Evolutionary conservation across 352 stramenopile genomes (phyloP).

Genomic region (Halophytophthora batemanensis): DNA sequence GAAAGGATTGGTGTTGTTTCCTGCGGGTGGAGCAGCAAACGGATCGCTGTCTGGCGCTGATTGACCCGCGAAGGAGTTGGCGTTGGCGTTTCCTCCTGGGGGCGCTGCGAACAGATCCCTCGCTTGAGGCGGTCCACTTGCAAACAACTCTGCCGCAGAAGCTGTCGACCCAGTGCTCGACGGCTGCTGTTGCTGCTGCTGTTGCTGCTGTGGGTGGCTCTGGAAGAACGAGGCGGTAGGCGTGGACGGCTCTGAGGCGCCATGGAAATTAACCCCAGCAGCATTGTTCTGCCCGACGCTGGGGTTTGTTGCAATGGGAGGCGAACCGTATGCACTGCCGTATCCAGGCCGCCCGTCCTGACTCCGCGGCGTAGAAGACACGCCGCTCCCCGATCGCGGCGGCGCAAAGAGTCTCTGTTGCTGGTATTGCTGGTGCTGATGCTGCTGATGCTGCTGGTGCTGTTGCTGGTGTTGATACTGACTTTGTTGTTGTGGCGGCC

Average conservation of each 20-base stretch:
- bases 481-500: constrained; percentile 7
- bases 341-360: constrained; percentile 2
- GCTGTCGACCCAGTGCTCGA: constrained; percentile 11
- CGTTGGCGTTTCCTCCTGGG: constrained; percentile 5
- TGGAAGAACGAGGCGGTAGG: constrained; percentile 9
- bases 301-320: constrained; percentile 1
- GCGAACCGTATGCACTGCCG: constrained; percentile 10
- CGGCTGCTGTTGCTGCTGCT: constrained; percentile 8
- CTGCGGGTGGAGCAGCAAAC: constrained; percentile 4
- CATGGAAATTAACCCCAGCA: constrained; percentile 2
- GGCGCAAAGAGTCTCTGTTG: constrained; percentile 7
- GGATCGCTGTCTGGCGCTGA: constrained; percentile 2
- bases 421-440: constrained; percentile 1
- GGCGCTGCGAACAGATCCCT: constrained; percentile 13
- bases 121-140: constrained; percentile 12
- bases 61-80: constrained; percentile 20
- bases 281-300: not conserved
- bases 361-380: constrained; percentile 4
- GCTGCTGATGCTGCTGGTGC: constrained; percentile 3
- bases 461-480: constrained; percentile 1
- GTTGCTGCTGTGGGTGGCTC: constrained; percentile 1
- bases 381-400: constrained; percentile 3
- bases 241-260: constrained; percentile 1
- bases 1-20: not conserved
- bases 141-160: constrained; percentile 14